Evolutionary conservation across 169 alveolate genomes (phyloP), one percentile per base, ranked within the genome.

Genomic region (Plasmodium knowlesi): DNA sequence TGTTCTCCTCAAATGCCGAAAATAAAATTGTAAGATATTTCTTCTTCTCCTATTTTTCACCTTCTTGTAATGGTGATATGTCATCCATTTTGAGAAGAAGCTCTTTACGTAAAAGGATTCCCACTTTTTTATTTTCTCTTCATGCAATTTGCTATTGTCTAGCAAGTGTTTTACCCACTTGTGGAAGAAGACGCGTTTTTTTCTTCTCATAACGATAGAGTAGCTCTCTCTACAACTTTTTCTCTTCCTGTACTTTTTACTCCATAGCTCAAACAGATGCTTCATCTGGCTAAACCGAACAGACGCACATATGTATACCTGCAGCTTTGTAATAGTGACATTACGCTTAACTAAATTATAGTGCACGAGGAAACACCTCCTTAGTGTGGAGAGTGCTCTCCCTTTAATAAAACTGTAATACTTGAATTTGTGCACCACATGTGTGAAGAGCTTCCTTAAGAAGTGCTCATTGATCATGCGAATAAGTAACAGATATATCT

Each of bases 271-370:
- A 67, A 85, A 85, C 28, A 50, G 43, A 10, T 74, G 16, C 39
- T 50, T 72, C 70, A 85, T 30, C 53, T 54, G 41, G 57, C 22
- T 85, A 22, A 46, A 85, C 28, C 80, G 93, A 0, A 85, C 34
- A 8, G 93, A 85, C 9, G 78, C 53, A 50, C 61, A 72, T n/a
- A 85, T 85, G 61, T 85, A 67, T 9, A 85, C 3, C 80, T 85
- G 93, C 67, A 85, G 16, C 61, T 74, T 85, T 3, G 57, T 34
- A 9, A 85, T 32, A 34, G 79, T 72, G 16, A 12, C 25, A 41
- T 85, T 85, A 14, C 80, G 76, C 25, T 74, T 85, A n/a, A 85
- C 43, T 1, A 85, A 30, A 28, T 85, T 85, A 43, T 85, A 85
- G 67, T 73, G 80, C 54, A 85, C 79, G 41, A 73, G 46, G 43